Conservation (phyloP, 495 filamentous ascomycete species). For the Penicillium daleae region DNA sequence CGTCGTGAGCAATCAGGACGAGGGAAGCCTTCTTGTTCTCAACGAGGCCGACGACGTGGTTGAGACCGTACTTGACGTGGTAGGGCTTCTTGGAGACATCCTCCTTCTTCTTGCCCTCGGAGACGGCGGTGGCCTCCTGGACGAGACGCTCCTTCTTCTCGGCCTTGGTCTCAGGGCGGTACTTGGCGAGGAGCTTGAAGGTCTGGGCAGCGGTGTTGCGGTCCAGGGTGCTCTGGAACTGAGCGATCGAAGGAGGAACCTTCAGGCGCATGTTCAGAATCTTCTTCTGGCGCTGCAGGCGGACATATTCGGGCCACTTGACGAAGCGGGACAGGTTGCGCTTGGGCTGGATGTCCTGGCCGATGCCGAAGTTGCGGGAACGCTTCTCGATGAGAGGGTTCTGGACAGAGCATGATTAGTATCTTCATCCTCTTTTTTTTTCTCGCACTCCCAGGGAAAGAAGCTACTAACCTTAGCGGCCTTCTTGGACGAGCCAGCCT, state of each 20-base stretch:
- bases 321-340: conserved; percentile 99
- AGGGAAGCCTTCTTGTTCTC: conserved; percentile 99
- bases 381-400: conserved; percentile 99
- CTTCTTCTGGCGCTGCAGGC: conserved; percentile 99
- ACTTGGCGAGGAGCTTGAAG: conserved; percentile 99
- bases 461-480: conserved; percentile 77
- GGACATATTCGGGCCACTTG: conserved; percentile 98
- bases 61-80: conserved; percentile 98
- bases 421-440: conserved; percentile 25
- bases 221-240: conserved; percentile 97
- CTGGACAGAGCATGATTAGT: conserved; percentile 49
- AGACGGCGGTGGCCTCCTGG: conserved; percentile 95
- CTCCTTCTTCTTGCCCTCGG: conserved; percentile 99
- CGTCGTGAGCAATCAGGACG: conserved; percentile 98
- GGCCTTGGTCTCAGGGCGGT: conserved; percentile 96
- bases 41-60: conserved; percentile 99
- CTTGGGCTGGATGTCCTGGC: conserved; percentile 96
- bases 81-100: conserved; percentile 99
- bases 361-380: conserved; percentile 96
- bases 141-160: conserved; percentile 99
- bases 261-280: conserved; percentile 98
- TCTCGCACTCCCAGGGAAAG: conserved; percentile 22
- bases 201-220: conserved; percentile 95
- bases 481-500: conserved; percentile 92
- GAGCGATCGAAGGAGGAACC: conserved; percentile 95